These are phyloP conservation scores for Fusarium buxicola DNA, from an alignment of 2,329 filamentous ascomycete species.

Conservation along the genomic window DNA sequence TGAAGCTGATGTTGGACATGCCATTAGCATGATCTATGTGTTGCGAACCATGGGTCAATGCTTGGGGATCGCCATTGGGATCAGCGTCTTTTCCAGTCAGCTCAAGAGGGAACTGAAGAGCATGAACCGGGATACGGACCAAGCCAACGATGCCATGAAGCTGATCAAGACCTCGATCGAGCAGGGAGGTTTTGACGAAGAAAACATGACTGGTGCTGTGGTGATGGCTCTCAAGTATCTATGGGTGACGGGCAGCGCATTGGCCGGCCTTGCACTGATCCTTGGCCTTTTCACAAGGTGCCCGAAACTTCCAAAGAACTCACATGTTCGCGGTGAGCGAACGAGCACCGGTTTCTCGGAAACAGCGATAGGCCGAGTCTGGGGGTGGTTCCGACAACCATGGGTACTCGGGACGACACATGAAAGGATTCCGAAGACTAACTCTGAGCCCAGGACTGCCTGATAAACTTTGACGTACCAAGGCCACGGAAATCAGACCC, in stretches of 20 bases:
- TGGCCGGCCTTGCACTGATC: slow-evolving; percentile 34
- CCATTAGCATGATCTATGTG: slow-evolving; percentile 44
- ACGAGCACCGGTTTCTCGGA: slow-evolving; percentile 6
- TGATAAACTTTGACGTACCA: slow-evolving; percentile 16
- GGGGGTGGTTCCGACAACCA: slow-evolving; percentile 11
- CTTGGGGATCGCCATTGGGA: slow-evolving; percentile 45
- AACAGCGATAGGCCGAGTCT: slow-evolving; percentile 24
- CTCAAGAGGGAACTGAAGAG: slow-evolving; percentile 27
- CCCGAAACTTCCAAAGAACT: slow-evolving; percentile 32
- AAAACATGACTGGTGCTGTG: slow-evolving; percentile 29
- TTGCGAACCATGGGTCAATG: slow-evolving; percentile 45
- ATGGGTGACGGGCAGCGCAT: slow-evolving; percentile 39
- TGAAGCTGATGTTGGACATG: slow-evolving; percentile 37
- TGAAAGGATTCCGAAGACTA: background rate
- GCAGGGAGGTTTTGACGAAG: slow-evolving; percentile 14
- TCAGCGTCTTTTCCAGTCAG: slow-evolving; percentile 42
- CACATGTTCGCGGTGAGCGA: slow-evolving; percentile 6
- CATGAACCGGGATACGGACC: slow-evolving; percentile 16
- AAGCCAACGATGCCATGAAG: slow-evolving; percentile 36
- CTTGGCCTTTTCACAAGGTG: slow-evolving; percentile 38
- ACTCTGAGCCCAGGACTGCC: slow-evolving; percentile 3
- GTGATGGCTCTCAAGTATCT: slow-evolving; percentile 28
- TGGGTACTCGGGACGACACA: background rate
- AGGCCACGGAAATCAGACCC: slow-evolving; percentile 18
- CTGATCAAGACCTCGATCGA: slow-evolving; percentile 38